Evolutionary conservation across 306 rosid species (phyloP).

Genomic region (Fragaria vesca): DNA sequence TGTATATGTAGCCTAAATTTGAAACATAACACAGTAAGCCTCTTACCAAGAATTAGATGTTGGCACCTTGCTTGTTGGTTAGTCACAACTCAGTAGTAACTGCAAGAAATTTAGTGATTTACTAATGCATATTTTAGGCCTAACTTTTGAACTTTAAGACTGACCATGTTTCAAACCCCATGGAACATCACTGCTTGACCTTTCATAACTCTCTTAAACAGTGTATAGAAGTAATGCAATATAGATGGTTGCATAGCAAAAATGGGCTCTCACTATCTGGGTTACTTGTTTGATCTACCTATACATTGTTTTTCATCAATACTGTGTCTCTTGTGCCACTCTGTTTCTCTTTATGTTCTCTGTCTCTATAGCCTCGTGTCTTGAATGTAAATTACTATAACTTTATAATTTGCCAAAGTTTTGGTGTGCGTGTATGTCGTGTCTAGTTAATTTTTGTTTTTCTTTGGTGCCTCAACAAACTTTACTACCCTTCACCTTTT

Average conservation of each 20-base stretch:
- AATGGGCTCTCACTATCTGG: neutral
- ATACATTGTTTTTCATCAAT: neutral
- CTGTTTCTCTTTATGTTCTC: neutral
- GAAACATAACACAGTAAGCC: neutral
- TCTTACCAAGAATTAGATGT: neutral
- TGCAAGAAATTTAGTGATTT: neutral
- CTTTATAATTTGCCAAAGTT: neutral
- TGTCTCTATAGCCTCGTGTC: neutral
- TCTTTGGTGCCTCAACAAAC: neutral
- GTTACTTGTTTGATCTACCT: neutral
- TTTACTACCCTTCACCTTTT: neutral
- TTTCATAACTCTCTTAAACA: neutral
- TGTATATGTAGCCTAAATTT: neutral
- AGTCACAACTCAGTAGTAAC: neutral
- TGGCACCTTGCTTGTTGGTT: neutral
- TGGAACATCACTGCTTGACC: neutral
- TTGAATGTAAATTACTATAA: neutral
- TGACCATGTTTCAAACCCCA: neutral
- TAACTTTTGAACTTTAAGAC: neutral
- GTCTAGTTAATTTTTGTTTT: neutral
- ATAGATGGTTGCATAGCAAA: neutral
- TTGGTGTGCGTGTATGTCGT: neutral
- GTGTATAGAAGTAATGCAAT: neutral
- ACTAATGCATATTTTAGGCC: neutral
- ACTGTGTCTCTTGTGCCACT: neutral